phyloP scores from a whole-genome alignment of 2,329 filamentous ascomycete genomes.

The Diaporthe caulivora region DNA sequence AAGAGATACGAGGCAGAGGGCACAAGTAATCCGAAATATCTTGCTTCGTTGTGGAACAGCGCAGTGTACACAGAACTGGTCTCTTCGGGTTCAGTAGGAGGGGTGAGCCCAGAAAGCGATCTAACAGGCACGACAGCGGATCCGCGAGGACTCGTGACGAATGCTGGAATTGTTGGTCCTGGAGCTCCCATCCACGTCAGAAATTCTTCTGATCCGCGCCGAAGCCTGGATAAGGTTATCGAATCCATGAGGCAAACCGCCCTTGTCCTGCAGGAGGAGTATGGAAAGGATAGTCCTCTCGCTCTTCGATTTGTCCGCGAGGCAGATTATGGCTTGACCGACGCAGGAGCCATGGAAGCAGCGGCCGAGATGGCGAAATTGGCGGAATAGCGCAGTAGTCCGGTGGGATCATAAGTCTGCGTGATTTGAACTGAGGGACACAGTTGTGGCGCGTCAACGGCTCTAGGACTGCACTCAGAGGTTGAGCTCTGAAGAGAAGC shows the following conservation, averaged over 20 bases:
- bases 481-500: background rate
- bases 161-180: background rate
- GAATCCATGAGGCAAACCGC: background rate
- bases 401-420: background rate
- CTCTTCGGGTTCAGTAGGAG: background rate
- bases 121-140: background rate
- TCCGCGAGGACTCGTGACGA: background rate
- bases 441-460: too few species aligned
- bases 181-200: background rate
- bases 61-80: background rate
- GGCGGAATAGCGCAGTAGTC: background rate
- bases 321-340: background rate
- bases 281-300: background rate
- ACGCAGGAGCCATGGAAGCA: background rate
- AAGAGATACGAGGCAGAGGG: slow-evolving; percentile 16
- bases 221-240: background rate
- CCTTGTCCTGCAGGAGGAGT: background rate
- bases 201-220: background rate
- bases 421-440: background rate
- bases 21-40: background rate
- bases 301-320: background rate
- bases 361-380: background rate
- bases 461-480: too few species aligned
- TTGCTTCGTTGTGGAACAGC: slow-evolving; percentile 1
- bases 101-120: background rate